A percentile compares a stretch with the other conserved stretches of the same genome.
These are phyloP conservation scores for Trichomonas vaginalis DNA, from an alignment of 208 protist genomes.

Conservation along the genomic window DNA sequence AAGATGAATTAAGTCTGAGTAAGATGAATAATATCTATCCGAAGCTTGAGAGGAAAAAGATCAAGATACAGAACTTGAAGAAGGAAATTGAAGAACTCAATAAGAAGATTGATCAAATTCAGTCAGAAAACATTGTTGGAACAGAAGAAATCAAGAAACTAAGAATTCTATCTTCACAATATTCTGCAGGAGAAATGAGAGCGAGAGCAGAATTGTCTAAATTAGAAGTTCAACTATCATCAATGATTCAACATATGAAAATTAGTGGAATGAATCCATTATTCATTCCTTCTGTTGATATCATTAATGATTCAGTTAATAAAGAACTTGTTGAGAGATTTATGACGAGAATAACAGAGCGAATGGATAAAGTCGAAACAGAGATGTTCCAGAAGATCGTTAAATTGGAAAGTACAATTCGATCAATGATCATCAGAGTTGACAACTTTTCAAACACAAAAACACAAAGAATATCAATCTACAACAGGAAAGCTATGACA, in stretches of 20 bases:
- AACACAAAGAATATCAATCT: background rate
- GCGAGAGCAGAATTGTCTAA: background rate
- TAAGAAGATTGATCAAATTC: background rate
- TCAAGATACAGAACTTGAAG: background rate
- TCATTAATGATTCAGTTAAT: background rate
- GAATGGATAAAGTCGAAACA: background rate
- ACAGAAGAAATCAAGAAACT: background rate
- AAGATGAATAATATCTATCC: background rate
- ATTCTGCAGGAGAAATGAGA: background rate
- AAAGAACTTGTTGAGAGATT: background rate
- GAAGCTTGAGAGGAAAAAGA: background rate
- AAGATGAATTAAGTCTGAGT: background rate
- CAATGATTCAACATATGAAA: background rate
- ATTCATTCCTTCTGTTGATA: background rate
- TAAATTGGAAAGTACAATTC: background rate
- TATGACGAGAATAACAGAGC: background rate
- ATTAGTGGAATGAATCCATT: background rate
- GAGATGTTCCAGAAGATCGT: background rate
- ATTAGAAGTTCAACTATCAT: background rate
- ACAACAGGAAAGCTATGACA: background rate
- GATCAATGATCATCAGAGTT: background rate
- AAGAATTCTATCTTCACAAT: background rate
- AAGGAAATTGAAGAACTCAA: background rate
- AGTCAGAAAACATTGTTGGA: background rate
- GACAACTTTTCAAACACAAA: background rate